A percentile compares a stretch with the other conserved stretches of the same genome.
These are phyloP conservation scores for Rugiboletus extremiorientalis DNA, from an alignment of 1,284 basidiomycete species.

Conservation along the genomic window DNA sequence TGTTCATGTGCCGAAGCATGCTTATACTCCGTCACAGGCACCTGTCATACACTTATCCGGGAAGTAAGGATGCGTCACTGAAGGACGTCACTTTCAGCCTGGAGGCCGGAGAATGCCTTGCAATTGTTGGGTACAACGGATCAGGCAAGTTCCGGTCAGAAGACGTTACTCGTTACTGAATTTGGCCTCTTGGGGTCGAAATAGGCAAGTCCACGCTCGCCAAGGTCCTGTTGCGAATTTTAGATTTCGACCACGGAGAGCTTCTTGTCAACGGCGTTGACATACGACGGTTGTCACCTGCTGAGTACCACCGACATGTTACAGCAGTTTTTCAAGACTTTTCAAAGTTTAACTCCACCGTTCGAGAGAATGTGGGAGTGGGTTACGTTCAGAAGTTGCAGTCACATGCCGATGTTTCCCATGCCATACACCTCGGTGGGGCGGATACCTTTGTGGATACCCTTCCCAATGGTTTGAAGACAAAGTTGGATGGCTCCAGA, in stretches of 20 bases:
- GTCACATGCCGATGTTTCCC: slow-evolving; percentile 51
- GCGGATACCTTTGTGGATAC: slow-evolving; percentile 60
- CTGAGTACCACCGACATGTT: slow-evolving; percentile 68
- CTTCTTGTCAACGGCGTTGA: slow-evolving; percentile 68
- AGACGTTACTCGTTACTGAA: slow-evolving; percentile 5
- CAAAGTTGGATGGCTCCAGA: slow-evolving; percentile 60
- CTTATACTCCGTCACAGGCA: slow-evolving; percentile 44
- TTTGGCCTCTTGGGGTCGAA: slow-evolving; percentile 11
- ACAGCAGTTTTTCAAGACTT: slow-evolving; percentile 84
- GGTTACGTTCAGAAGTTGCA: slow-evolving; percentile 63
- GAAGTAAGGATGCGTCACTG: slow-evolving; percentile 61
- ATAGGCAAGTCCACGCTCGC: slow-evolving; percentile 81
- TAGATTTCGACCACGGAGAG: slow-evolving; percentile 67
- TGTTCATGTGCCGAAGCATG: slow-evolving; percentile 1
- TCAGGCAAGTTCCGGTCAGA: slow-evolving; percentile 51
- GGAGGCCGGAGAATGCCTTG: slow-evolving; percentile 72
- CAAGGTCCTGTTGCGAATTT: slow-evolving; percentile 72
- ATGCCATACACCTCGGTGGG: slow-evolving; percentile 64
- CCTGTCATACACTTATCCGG: slow-evolving; percentile 77
- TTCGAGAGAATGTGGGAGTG: slow-evolving; percentile 77
- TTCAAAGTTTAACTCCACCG: slow-evolving; percentile 69
- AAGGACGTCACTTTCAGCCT: slow-evolving; percentile 67
- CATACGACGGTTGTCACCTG: slow-evolving; percentile 59
- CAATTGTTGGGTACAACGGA: slow-evolving; percentile 81
- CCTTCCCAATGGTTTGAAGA: slow-evolving; percentile 66